Evolutionary conservation across 768 basidiomycete species (phyloP).

Genomic region (Lactarius hatsudake): DNA sequence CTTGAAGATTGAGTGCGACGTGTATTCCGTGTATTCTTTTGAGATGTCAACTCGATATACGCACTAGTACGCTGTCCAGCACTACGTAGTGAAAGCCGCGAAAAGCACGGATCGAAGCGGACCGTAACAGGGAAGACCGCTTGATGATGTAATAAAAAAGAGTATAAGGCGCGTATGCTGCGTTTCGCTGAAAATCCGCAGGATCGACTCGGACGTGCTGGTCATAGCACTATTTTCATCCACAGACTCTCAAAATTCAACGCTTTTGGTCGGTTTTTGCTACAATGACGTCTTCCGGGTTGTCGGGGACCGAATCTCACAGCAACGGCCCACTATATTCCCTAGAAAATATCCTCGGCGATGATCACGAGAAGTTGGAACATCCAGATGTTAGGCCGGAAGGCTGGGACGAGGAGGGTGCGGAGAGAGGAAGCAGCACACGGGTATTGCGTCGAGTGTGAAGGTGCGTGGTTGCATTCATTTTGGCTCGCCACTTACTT

Average conservation of each 20-base stretch:
- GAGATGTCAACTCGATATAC: too few relatives aligned
- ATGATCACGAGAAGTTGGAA: conserved; percentile 62
- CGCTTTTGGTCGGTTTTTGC: conserved; percentile 7
- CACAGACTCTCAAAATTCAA: conserved; percentile 10
- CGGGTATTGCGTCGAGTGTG: conserved; percentile 81
- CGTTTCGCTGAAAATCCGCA: not conserved
- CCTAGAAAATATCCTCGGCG: conserved; percentile 65
- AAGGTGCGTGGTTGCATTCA: conserved; percentile 52
- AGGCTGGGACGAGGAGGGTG: conserved; percentile 69
- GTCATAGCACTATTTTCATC: not conserved
- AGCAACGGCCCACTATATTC: conserved; percentile 42
- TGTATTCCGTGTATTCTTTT: too few relatives aligned
- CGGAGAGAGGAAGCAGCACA: conserved; percentile 46
- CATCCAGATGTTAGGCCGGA: conserved; percentile 46
- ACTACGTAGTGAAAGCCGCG: too few relatives aligned
- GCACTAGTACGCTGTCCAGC: too few relatives aligned
- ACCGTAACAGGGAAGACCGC: not conserved
- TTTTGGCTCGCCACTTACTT: not conserved
- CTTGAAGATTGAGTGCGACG: too few relatives aligned
- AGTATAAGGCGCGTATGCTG: not conserved
- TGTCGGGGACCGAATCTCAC: conserved; percentile 14
- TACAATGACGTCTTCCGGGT: conserved; percentile 15
- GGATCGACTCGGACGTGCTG: conserved; percentile 1
- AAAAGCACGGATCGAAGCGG: not conserved
- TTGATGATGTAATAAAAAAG: conserved; percentile 7